Conservation (phyloP, 345 rosid species). For the Salix udensis region DNA sequence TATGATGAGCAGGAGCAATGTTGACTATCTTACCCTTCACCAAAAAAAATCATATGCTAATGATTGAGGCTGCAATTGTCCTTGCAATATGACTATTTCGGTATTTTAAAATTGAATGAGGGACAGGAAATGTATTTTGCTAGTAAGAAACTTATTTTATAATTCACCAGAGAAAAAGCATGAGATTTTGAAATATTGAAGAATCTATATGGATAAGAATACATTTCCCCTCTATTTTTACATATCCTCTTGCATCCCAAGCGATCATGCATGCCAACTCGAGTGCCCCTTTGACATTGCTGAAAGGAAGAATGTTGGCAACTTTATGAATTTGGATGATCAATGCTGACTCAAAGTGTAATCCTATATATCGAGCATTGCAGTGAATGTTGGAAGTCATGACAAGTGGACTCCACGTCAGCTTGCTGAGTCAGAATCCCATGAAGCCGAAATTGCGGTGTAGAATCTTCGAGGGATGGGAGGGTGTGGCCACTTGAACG, state of each 20-base stretch:
- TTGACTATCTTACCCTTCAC: no score
- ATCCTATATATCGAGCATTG: constrained; percentile 8
- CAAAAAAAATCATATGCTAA: no score
- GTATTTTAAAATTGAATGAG: no score
- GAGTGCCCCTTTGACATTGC: constrained; percentile 11
- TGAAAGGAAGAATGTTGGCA: not conserved
- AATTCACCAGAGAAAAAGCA: no score
- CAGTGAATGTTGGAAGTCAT: not conserved
- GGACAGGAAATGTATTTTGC: no score
- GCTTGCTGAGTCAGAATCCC: constrained; percentile 28
- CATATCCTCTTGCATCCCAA: constrained; percentile 2
- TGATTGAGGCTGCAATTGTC: no score
- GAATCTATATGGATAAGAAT: not conserved
- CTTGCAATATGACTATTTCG: no score
- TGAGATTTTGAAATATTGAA: no score
- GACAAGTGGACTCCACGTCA: constrained; percentile 10
- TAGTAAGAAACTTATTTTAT: no score
- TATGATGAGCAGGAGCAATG: no score
- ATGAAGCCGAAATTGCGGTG: constrained; percentile 8
- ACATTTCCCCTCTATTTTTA: not conserved
- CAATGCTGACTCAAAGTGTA: constrained; percentile 3
- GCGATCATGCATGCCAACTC: constrained; percentile 7
- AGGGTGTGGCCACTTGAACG: constrained; percentile 2
- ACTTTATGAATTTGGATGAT: not conserved
- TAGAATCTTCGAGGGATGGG: not conserved